These are phyloP conservation scores for Keqinozyma sinolaborantium DNA, from an alignment of 1,139 yeast species.

Conservation along the genomic window DNA sequence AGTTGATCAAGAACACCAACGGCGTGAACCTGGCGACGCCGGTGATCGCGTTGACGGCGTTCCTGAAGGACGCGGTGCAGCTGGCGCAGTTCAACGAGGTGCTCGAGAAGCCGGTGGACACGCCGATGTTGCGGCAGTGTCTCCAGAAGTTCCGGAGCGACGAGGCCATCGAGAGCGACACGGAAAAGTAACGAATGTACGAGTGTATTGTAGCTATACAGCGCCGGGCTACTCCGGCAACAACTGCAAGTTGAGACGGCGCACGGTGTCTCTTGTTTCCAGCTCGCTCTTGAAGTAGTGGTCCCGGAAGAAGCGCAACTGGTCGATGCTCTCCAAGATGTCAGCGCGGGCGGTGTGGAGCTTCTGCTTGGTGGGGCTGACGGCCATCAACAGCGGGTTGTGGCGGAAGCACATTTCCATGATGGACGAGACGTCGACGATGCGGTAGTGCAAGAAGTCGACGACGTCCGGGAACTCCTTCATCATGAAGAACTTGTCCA, in stretches of 20 bases:
- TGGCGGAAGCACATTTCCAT: slow-evolving; percentile 79
- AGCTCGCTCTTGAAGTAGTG: slow-evolving; percentile 47
- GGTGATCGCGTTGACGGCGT: slow-evolving; percentile 72
- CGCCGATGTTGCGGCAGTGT: slow-evolving; percentile 21
- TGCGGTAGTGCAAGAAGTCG: slow-evolving; percentile 74
- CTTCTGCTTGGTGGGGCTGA: slow-evolving; percentile 59
- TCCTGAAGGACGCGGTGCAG: slow-evolving; percentile 60
- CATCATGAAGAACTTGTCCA: slow-evolving; percentile 84
- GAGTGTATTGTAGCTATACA: background rate
- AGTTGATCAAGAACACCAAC: slow-evolving; percentile 71
- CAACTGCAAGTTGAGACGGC: slow-evolving; percentile 2
- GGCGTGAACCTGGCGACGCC: slow-evolving; percentile 77
- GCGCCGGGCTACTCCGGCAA: no score
- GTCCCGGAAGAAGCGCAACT: slow-evolving; percentile 72
- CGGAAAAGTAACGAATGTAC: slow-evolving; percentile 7
- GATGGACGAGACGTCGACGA: slow-evolving; percentile 83
- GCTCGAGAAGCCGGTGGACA: slow-evolving; percentile 70
- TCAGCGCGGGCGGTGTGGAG: slow-evolving; percentile 87
- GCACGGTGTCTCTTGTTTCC: slow-evolving; percentile 16
- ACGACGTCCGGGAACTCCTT: slow-evolving; percentile 76
- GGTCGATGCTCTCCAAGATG: slow-evolving; percentile 83
- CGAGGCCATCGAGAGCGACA: slow-evolving; percentile 27
- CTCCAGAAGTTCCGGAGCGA: slow-evolving; percentile 19
- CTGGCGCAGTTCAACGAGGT: slow-evolving; percentile 65
- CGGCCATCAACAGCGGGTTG: slow-evolving; percentile 56